These are phyloP conservation scores for Nigrospora oryzae DNA, from an alignment of 2,329 filamentous ascomycete genomes.

Conservation along the genomic window DNA sequence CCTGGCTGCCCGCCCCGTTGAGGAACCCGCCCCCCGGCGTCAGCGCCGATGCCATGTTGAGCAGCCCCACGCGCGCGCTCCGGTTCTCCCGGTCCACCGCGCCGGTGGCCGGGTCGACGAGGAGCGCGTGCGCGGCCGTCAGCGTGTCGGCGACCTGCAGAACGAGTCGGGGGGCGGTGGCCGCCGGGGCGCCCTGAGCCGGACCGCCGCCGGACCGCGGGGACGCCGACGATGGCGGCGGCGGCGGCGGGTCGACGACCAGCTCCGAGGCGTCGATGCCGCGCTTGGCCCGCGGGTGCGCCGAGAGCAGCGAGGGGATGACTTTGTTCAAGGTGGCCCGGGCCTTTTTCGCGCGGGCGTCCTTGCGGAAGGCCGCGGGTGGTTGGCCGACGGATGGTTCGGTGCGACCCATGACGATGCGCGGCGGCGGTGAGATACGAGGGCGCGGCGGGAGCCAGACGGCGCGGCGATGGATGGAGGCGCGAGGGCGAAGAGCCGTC, in stretches of 20 bases:
- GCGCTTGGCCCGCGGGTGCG: constrained; percentile 44
- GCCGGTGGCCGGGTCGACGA: constrained; percentile 2
- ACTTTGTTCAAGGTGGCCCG: constrained; percentile 49
- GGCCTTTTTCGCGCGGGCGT: constrained; percentile 40
- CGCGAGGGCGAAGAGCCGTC: too few relatives aligned
- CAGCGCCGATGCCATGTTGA: constrained; percentile 58
- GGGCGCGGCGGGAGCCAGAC: too few relatives aligned
- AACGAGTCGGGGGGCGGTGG: constrained; percentile 22
- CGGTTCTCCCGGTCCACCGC: constrained; percentile 8
- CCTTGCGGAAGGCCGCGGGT: constrained; percentile 19
- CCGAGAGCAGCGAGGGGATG: constrained; percentile 46
- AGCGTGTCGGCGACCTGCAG: constrained; percentile 45
- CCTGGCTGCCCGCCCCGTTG: constrained; percentile 49
- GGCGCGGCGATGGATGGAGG: too few relatives aligned
- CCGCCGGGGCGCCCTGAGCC: too few relatives aligned
- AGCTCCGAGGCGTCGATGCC: constrained; percentile 46
- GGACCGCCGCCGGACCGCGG: too few relatives aligned
- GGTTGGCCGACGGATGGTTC: constrained; percentile 18
- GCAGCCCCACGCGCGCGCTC: constrained; percentile 34
- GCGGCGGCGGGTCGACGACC: constrained; percentile 21
- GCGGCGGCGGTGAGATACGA: too few relatives aligned
- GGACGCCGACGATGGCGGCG: not conserved
- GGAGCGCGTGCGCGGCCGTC: constrained; percentile 34
- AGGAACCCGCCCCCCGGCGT: constrained; percentile 53
- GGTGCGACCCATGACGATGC: constrained; percentile 17